Evolutionary conservation across 306 rosid species (phyloP).

Genomic region (Glycine latifolia): DNA sequence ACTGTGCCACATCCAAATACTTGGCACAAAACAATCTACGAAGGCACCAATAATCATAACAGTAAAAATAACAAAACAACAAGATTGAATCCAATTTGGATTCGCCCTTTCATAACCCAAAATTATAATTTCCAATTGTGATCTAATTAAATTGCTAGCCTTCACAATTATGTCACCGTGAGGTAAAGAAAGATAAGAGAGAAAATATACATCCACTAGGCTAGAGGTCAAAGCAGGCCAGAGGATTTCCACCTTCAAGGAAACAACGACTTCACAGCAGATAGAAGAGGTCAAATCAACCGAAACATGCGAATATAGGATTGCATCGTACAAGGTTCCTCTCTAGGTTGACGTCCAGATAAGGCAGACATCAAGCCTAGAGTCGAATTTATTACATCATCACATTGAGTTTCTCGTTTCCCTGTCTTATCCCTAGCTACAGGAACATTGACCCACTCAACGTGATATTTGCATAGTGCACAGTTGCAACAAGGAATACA

Average conservation of each 20-base stretch:
- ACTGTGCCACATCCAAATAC: neutral
- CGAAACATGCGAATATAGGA: neutral
- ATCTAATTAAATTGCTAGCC: neutral
- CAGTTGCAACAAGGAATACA: neutral
- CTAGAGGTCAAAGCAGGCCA: neutral
- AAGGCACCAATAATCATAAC: neutral
- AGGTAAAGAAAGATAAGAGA: neutral
- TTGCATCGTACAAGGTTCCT: neutral
- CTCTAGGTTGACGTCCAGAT: neutral
- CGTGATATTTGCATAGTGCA: neutral
- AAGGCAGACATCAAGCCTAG: neutral
- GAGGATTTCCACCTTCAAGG: neutral
- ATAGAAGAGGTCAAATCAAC: neutral
- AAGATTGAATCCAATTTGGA: neutral
- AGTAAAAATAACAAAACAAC: neutral
- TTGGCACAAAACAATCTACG: neutral
- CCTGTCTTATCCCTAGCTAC: neutral
- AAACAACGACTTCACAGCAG: neutral
- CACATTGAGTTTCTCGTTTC: neutral
- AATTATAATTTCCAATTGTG: neutral
- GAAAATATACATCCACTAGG: neutral
- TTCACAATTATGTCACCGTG: neutral
- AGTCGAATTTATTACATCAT: conserved; percentile 21
- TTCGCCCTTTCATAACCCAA: neutral
- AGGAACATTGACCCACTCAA: neutral